Conservation (phyloP, 148 eudicot species). For the Spergularia bocconei region DNA sequence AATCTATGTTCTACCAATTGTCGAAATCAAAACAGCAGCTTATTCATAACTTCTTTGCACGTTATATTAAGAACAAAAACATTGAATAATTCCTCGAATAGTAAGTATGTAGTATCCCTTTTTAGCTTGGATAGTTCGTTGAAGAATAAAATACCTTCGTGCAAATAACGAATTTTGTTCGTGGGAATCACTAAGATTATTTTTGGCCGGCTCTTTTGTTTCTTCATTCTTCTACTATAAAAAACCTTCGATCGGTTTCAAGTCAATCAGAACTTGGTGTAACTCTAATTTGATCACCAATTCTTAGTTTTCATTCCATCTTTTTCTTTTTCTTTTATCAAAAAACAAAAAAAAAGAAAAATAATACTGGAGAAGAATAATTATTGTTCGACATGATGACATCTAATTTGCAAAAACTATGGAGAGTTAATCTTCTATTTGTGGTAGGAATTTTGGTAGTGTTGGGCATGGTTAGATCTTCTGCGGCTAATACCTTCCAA, state of each 20-base stretch:
- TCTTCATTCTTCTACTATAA: neutral
- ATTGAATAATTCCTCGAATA: neutral
- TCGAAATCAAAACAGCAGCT: too few relatives aligned
- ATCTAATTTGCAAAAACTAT: slow-evolving; percentile 5
- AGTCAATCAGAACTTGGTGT: slow-evolving; percentile 3
- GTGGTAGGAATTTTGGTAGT: slow-evolving; percentile 6
- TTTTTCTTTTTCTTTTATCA: too few relatives aligned
- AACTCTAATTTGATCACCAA: neutral
- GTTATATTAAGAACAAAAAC: neutral
- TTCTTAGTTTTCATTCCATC: neutral
- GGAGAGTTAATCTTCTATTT: neutral
- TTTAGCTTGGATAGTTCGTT: too few relatives aligned
- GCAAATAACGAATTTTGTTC: slow-evolving; percentile 6
- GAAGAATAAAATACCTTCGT: neutral
- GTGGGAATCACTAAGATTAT: slow-evolving; percentile 32
- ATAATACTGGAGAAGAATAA: neutral
- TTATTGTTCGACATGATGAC: slow-evolving; percentile 17
- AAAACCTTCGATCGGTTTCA: neutral
- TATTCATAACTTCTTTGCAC: too few relatives aligned
- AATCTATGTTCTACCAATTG: too few relatives aligned
- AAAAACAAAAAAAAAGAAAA: neutral
- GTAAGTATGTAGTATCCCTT: too few relatives aligned
- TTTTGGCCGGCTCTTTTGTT: neutral
- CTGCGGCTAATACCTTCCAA: slow-evolving; percentile 5
- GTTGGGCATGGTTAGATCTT: slow-evolving; percentile 14